Evolutionary conservation across 2,329 filamentous ascomycete species (phyloP).

Genomic region (Neonectria sp.): DNA sequence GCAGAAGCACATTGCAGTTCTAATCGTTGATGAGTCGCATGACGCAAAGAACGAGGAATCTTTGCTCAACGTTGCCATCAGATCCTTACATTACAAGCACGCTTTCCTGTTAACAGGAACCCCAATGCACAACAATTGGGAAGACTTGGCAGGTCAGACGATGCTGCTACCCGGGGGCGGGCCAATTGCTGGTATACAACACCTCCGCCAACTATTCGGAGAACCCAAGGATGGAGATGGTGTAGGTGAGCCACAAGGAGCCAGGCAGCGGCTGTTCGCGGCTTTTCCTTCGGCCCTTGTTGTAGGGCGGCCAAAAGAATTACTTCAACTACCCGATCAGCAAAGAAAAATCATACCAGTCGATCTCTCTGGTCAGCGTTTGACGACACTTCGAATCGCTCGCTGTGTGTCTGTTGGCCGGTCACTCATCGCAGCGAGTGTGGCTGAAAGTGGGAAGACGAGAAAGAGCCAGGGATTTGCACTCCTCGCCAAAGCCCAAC

Average conservation of each 20-base stretch:
- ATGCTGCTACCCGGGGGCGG: background rate
- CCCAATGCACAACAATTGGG: background rate
- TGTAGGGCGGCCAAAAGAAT: background rate
- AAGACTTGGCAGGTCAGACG: background rate
- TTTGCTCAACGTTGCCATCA: background rate
- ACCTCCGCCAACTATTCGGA: background rate
- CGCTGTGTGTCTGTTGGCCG: too few species aligned
- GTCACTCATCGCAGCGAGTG: too few species aligned
- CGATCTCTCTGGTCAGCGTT: too few species aligned
- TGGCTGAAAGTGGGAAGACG: too few species aligned
- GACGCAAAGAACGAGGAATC: background rate
- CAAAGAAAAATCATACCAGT: too few species aligned
- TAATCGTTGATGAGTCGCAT: constrained; percentile 11
- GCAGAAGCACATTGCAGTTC: background rate
- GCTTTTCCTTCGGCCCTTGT: background rate
- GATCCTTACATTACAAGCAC: background rate
- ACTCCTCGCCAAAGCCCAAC: too few species aligned
- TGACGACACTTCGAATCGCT: too few species aligned
- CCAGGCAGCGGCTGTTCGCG: background rate
- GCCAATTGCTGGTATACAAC: background rate
- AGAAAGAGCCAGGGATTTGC: too few species aligned
- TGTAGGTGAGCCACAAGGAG: too few species aligned
- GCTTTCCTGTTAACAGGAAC: constrained; percentile 3
- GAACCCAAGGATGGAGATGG: background rate
- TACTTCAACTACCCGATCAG: too few species aligned